Conservation (phyloP, 805 yeast species). For the Metschnikowia peoriensis region DNA sequence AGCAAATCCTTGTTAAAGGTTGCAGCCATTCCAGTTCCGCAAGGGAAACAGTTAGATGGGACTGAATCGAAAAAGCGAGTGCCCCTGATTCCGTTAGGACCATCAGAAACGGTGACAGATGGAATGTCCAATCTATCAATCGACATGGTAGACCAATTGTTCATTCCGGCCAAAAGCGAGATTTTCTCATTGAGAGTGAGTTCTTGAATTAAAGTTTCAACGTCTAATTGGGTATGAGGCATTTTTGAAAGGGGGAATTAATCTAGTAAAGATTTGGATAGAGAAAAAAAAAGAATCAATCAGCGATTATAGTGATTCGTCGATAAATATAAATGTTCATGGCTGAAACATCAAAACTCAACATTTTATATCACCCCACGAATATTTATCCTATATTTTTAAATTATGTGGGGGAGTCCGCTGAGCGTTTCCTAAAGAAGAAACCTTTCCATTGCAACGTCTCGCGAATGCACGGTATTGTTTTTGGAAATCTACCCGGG, state of each 20-base stretch:
- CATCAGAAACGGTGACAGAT: constrained; percentile 38
- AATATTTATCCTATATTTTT: too few relatives aligned
- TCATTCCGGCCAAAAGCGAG: constrained; percentile 34
- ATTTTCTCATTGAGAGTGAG: constrained; percentile 36
- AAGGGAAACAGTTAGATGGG: constrained; percentile 59
- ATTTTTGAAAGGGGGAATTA: not conserved
- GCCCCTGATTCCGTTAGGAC: constrained; percentile 66
- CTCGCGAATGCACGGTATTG: not conserved
- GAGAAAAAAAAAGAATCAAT: not conserved
- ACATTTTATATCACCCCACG: too few relatives aligned
- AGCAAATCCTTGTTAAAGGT: constrained; percentile 54
- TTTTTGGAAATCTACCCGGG: not conserved
- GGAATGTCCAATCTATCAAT: constrained; percentile 19
- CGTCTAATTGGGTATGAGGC: constrained; percentile 22
- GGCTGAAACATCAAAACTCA: too few relatives aligned
- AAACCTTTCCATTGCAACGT: not conserved
- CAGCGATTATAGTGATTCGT: not conserved
- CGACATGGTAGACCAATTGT: constrained; percentile 16
- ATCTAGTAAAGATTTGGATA: not conserved
- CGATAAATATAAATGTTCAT: not conserved
- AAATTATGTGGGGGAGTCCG: not conserved
- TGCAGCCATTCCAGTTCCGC: constrained; percentile 59
- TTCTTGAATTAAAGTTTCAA: constrained; percentile 28
- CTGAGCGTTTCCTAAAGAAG: not conserved
- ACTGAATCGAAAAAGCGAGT: constrained; percentile 50